Evolutionary conservation across 768 basidiomycete species (phyloP), one percentile per base, ranked within the genome.

Genomic region (Phanerodontia chrysosporium): DNA sequence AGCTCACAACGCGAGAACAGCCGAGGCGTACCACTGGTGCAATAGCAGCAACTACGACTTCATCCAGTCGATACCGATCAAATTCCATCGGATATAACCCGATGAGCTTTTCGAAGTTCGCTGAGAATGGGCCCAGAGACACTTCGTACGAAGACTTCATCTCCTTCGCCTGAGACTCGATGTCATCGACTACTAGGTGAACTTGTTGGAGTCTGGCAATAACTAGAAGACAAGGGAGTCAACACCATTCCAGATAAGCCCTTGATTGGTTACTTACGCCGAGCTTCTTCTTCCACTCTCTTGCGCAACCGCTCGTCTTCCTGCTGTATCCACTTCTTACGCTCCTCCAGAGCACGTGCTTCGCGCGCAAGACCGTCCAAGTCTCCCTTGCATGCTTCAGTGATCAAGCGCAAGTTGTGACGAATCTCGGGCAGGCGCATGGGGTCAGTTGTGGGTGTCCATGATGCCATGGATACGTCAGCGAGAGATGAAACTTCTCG

Each of bases 371-470:
- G 83, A 5, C 91, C 89, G 56, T 93, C 90, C 13, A 99, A 80
- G 60, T 96, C 90, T 18, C 79, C 83, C 65, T 90, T 91, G 66
- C 93, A 88, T 1, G 85, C 79, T 49, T 94, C 91, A 1, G 84
- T 80, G 32, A 99, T 92, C 45, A 98, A 82, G 3, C 90, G 85
- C 27, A 99, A 74, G 70, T 98, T 99, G 70, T 99, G 95, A 25
- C 96, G 84, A n/a, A 99, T 84, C 77, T 99, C 97, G 0, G 97
- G 97, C 62, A 98, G 86, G 56, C 92, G 87, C 49, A 86, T 92
- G 6, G 87, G 81, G 65, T 99, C 96, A 14, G 85, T 84, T 0
- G 93, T 86, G 0, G 93, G 92, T 10, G 90, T 87, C 94, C 95
- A 97, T 2, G 83, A 84, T 59, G 80, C 88, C 64, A 80, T 71